A percentile compares a stretch with the other conserved stretches of the same genome.
Conservation (phyloP, 2,329 filamentous ascomycete species). For the Cytospora piceae region DNA sequence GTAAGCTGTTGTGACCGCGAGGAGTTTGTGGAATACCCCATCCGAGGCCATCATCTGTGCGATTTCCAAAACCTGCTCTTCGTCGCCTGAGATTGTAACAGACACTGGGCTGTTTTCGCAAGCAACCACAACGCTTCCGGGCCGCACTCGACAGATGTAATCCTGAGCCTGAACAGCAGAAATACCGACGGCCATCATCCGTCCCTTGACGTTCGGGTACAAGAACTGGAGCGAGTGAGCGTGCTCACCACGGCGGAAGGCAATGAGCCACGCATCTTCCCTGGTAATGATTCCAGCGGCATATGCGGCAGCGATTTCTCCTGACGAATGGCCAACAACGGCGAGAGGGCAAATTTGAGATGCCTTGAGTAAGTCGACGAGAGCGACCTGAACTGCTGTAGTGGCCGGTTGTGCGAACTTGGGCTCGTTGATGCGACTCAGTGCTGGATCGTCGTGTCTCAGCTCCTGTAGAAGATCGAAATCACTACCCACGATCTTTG, state of each 20-base stretch:
- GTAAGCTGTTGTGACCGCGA: constrained; percentile 47
- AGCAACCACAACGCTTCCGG: constrained; percentile 41
- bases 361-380: constrained; percentile 35
- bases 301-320: constrained; percentile 52
- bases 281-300: constrained; percentile 43
- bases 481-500: constrained; percentile 29
- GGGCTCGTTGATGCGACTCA: constrained; percentile 25
- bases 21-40: constrained; percentile 41
- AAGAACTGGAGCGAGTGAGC: constrained; percentile 38
- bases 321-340: constrained; percentile 52
- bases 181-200: constrained; percentile 49
- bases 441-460: constrained; percentile 5
- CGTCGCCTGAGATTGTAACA: constrained; percentile 49
- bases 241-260: constrained; percentile 46
- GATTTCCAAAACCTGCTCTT: constrained; percentile 39
- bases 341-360: constrained; percentile 24
- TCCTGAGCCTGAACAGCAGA: constrained; percentile 36
- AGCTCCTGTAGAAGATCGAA: constrained; percentile 36
- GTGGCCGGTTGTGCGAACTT: constrained; percentile 28
- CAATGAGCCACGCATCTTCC: constrained; percentile 46
- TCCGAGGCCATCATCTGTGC: constrained; percentile 39
- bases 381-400: constrained; percentile 32
- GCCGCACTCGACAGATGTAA: constrained; percentile 35
- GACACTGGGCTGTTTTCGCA: constrained; percentile 51
- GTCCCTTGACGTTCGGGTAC: constrained; percentile 39